Evolutionary conservation across 305 asterid species (phyloP).

Genomic region (Ilex paraguariensis): DNA sequence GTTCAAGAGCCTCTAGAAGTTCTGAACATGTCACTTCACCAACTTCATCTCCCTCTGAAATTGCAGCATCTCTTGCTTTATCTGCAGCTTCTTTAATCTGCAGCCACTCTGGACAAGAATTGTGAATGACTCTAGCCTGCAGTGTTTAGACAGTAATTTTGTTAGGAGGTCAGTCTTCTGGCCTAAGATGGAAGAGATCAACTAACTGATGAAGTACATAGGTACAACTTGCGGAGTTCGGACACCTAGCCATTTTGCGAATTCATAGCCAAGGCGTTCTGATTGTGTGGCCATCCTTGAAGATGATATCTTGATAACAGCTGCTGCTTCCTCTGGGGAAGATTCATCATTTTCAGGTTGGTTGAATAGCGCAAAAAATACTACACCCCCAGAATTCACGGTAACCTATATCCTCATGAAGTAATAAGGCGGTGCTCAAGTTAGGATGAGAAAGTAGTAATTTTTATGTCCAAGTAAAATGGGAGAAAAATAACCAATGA

Average conservation of each 20-base stretch:
- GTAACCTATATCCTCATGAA: slow-evolving; percentile 61
- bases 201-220: slow-evolving; percentile 31
- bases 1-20: slow-evolving; percentile 99
- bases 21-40: slow-evolving; percentile 95
- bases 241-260: slow-evolving; percentile 99
- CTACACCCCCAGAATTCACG: slow-evolving; percentile 99
- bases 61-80: slow-evolving; percentile 71
- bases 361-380: slow-evolving; percentile 84
- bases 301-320: slow-evolving; percentile 93
- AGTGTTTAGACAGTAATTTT: slow-evolving; percentile 4
- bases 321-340: slow-evolving; percentile 80
- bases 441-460: slow-evolving; percentile 7
- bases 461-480: not conserved
- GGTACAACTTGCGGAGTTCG: slow-evolving; percentile 93
- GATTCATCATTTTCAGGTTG: slow-evolving; percentile 66
- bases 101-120: slow-evolving; percentile 78
- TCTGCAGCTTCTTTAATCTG: slow-evolving; percentile 93
- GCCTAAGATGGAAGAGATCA: slow-evolving; percentile 16
- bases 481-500: not conserved
- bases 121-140: slow-evolving; percentile 95
- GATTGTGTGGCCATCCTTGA: slow-evolving; percentile 99
- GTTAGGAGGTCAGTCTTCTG: slow-evolving; percentile 4
- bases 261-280: slow-evolving; percentile 96
- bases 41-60: slow-evolving; percentile 73
- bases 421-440: slow-evolving; percentile 17